Percentiles rank a stretch among this genome's conserved stretches.
These are phyloP conservation scores for Phytopythium oedochilum DNA, from an alignment of 352 stramenopile species.

Conservation along the genomic window DNA sequence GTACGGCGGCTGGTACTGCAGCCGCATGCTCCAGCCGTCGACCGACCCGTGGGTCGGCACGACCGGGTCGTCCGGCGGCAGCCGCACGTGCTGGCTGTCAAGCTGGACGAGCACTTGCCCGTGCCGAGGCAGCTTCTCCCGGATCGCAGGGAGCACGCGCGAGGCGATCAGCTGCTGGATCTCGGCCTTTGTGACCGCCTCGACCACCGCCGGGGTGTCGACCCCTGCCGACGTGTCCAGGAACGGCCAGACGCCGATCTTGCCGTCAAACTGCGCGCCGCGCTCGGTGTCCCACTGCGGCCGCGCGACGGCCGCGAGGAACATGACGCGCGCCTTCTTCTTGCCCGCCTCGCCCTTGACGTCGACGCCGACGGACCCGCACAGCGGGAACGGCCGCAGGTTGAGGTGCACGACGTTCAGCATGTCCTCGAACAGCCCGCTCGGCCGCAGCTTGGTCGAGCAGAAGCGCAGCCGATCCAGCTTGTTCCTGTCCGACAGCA, in stretches of 20 bases:
- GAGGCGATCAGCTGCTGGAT: slow-evolving; percentile 27
- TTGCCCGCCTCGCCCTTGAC: slow-evolving; percentile 8
- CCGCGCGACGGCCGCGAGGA: slow-evolving; percentile 31
- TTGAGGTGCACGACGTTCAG: slow-evolving; percentile 38
- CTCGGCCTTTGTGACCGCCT: slow-evolving; percentile 24
- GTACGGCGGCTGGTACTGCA: slow-evolving; percentile 37
- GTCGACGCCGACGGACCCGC: not conserved
- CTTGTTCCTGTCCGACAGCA: slow-evolving; percentile 35
- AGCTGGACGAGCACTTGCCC: slow-evolving; percentile 25
- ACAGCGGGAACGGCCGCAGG: slow-evolving; percentile 30
- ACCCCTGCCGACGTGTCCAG: slow-evolving; percentile 4
- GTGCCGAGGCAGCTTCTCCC: slow-evolving; percentile 22
- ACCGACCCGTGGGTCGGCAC: slow-evolving; percentile 18
- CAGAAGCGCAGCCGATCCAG: slow-evolving; percentile 29
- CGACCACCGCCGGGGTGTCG: slow-evolving; percentile 10
- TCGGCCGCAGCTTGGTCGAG: slow-evolving; percentile 22
- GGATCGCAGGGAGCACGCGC: slow-evolving; percentile 33
- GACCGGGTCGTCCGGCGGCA: slow-evolving; percentile 25
- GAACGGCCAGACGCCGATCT: slow-evolving; percentile 36
- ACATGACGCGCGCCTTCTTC: slow-evolving; percentile 36
- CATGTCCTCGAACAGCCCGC: slow-evolving; percentile 36
- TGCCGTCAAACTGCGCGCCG: slow-evolving; percentile 31
- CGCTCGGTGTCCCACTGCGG: slow-evolving; percentile 30
- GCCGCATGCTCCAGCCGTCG: slow-evolving; percentile 28
- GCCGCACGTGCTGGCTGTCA: slow-evolving; percentile 33